Evolutionary conservation across 306 rosid species (phyloP), one percentile per base, ranked within the genome.

Genomic region (Prunus padus): DNA sequence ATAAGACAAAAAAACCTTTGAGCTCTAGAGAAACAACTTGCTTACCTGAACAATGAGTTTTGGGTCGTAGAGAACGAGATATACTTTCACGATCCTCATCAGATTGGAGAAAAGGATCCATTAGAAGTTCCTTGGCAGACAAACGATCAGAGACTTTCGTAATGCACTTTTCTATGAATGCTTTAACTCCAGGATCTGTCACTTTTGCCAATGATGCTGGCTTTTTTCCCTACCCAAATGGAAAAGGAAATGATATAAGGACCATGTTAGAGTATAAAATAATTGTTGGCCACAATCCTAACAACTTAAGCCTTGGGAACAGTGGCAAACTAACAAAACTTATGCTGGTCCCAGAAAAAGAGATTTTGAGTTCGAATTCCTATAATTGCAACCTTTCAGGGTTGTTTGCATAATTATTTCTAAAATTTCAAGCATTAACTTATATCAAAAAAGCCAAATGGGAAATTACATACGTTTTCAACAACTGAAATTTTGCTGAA

Each of bases 121-220:
- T 79, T 72, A 96, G 82, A 79, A 96, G 99, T 60, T 82, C 89
- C 87, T 84, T 91, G 18, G 99, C 99, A 73, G 98, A 42, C 83
- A 96, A 83, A 56, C 97, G 91, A 49, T 92, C 86, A 7, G 98
- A 88, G 28, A 76, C 99, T 73, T 87, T 73, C 55, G 93, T 88
- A 44, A 89, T 88, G 83, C 99, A 96, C 80, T 92, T 96, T 74
- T 88, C 97, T 26, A 96, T 90, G 79, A 96, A 92, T 76, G 89
- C 86, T 82, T 49, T 92, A 67, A 96, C 89, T 73, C 81, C 80
- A 59, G 83, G 85, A 82, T 96, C 83, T 52, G 81, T 75, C 40
- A 96, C 98, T 85, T 89, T 96, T 46, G 88, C 91, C 84, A 96
- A 74, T 42, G 98, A 96, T 33, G 96, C 97, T 33, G 98, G 98